phyloP scores from a whole-genome alignment of 1,284 basidiomycete genomes.

The Apiotrichum akiyoshidainum region DNA sequence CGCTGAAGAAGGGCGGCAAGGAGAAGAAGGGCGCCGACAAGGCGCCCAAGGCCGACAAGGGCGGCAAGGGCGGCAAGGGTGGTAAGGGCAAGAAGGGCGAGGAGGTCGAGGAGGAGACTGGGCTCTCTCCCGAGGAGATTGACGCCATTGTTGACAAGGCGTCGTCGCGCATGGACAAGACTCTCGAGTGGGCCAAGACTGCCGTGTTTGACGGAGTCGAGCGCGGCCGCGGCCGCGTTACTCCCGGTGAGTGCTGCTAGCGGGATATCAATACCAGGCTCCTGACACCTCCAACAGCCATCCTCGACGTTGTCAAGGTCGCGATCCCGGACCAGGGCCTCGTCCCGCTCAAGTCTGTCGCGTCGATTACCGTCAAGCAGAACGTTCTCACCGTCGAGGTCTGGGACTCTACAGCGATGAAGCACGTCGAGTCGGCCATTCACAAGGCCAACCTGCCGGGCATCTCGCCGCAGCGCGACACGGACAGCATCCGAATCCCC shows the following conservation, averaged over 20 bases:
- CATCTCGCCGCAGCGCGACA: conserved; percentile 41
- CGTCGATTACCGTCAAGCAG: conserved; percentile 42
- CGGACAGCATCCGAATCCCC: conserved; percentile 38
- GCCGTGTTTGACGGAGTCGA: conserved; percentile 48
- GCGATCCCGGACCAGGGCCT: conserved; percentile 30
- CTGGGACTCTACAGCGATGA: conserved; percentile 42
- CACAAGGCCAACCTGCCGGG: conserved; percentile 49
- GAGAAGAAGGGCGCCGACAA: conserved; percentile 14
- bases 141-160: conserved; percentile 7
- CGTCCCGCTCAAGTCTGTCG: conserved; percentile 40
- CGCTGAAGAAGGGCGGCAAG: conserved; percentile 32
- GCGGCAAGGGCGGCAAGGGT: conserved; percentile 11
- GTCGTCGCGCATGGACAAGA: conserved; percentile 30
- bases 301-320: conserved; percentile 47
- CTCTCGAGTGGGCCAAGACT: conserved; percentile 42
- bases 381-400: conserved; percentile 44
- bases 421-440: conserved; percentile 47
- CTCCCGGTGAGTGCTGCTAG: conserved; percentile 36
- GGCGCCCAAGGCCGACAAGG: conserved; percentile 16
- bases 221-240: conserved; percentile 43
- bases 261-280: no score
- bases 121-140: conserved; percentile 9
- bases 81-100: conserved; percentile 23
- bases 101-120: conserved; percentile 24
- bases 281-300: conserved; percentile 24